phyloP scores from a whole-genome alignment of 2,329 filamentous ascomycete genomes.

The Pseudogymnoascus sp. region DNA sequence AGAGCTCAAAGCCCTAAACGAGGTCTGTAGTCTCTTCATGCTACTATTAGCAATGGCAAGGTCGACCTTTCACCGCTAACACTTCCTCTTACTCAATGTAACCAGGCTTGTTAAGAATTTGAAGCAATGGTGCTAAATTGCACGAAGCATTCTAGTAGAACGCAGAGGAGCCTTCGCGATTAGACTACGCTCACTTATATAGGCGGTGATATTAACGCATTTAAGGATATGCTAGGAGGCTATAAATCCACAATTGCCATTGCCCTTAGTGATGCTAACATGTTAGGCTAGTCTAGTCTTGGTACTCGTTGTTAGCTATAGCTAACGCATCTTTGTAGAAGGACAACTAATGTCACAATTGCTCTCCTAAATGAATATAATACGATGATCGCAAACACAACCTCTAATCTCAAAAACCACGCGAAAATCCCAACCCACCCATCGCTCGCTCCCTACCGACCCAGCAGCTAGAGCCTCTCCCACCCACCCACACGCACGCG shows the following conservation, averaged over 20 bases:
- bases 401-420: constrained; percentile 27
- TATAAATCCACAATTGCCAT: background rate
- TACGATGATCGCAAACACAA: constrained; percentile 26
- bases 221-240: background rate
- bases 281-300: background rate
- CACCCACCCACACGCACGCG: no score
- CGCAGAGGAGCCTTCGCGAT: background rate
- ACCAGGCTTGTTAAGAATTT: background rate
- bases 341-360: background rate
- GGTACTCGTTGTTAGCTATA: background rate
- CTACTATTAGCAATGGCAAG: background rate
- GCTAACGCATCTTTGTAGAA: background rate
- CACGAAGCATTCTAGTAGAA: background rate
- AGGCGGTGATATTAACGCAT: background rate
- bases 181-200: background rate
- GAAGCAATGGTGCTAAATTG: background rate
- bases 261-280: background rate
- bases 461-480: no score
- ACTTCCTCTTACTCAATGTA: background rate
- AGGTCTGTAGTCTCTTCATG: background rate
- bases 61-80: background rate
- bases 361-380: constrained; percentile 24
- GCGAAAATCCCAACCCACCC: no score
- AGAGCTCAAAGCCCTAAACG: background rate
- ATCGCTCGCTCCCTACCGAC: no score